A percentile compares a stretch with the other conserved stretches of the same genome.
Conservation (phyloP, 2,329 filamentous ascomycete species). For the Venturia carpophila region DNA sequence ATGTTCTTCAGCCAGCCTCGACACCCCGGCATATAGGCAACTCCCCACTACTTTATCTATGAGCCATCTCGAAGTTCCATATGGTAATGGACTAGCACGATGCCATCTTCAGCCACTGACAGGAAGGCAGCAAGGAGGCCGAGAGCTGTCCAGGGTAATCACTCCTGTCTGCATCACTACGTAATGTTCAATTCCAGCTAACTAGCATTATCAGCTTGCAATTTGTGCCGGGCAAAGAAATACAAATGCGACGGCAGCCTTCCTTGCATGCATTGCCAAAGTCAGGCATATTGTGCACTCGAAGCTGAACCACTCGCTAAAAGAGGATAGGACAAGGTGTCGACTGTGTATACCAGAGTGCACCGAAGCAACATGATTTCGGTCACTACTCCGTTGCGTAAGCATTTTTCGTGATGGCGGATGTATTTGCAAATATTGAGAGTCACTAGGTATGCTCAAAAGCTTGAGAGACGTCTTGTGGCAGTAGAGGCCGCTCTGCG, state of each 20-base stretch:
- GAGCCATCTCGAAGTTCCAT: background rate
- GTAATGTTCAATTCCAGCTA: constrained; percentile 20
- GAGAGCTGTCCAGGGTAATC: background rate
- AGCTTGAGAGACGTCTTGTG: constrained; percentile 13
- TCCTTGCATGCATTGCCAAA: constrained; percentile 39
- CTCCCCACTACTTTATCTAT: background rate
- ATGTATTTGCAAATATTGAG: background rate
- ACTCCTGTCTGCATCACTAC: background rate
- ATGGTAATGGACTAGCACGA: background rate
- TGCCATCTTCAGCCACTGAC: constrained; percentile 1
- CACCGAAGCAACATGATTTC: constrained; percentile 6
- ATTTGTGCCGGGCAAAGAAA: constrained; percentile 41
- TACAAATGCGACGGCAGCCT: constrained; percentile 42
- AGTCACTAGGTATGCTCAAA: background rate
- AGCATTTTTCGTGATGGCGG: constrained; percentile 6
- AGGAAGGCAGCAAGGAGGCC: background rate
- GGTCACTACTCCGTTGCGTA: constrained; percentile 15
- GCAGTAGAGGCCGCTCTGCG: constrained; percentile 11
- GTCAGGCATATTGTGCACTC: constrained; percentile 25
- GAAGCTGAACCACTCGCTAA: background rate
- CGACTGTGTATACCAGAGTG: constrained; percentile 21
- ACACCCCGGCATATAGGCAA: too few relatives aligned
- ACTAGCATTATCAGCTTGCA: constrained; percentile 41
- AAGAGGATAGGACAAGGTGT: constrained; percentile 15
- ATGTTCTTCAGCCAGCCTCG: background rate